These are phyloP conservation scores for Scheffersomyces segobiensis DNA, from an alignment of 1,139 yeast species.

Conservation along the genomic window DNA sequence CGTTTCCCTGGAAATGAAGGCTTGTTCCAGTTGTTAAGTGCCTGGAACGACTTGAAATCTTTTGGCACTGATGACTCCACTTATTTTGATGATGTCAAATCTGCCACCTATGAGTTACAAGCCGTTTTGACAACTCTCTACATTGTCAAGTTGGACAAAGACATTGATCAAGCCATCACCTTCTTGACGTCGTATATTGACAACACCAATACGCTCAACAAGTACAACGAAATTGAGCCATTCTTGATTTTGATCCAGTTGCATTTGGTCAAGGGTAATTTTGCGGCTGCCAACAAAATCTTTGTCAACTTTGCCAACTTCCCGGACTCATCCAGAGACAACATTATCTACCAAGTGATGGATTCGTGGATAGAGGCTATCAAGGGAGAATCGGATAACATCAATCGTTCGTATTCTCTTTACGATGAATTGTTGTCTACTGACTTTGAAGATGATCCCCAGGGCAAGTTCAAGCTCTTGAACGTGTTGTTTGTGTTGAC, in stretches of 20 bases:
- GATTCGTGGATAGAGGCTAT: slow-evolving; percentile 65
- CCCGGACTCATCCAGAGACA: slow-evolving; percentile 53
- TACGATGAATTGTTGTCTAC: slow-evolving; percentile 68
- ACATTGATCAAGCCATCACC: slow-evolving; percentile 40
- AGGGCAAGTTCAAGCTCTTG: slow-evolving; percentile 38
- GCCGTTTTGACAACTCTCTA: slow-evolving; percentile 46
- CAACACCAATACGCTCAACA: slow-evolving; percentile 11
- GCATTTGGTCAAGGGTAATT: slow-evolving; percentile 40
- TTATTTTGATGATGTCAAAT: slow-evolving; percentile 36
- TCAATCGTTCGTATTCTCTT: slow-evolving; percentile 66
- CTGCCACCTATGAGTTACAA: slow-evolving; percentile 33
- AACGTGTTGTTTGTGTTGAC: slow-evolving; percentile 43
- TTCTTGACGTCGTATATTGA: slow-evolving; percentile 24
- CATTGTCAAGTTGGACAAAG: slow-evolving; percentile 39
- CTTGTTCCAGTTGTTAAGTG: slow-evolving; percentile 40
- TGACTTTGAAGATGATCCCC: slow-evolving; percentile 39
- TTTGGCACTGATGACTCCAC: slow-evolving; percentile 36
- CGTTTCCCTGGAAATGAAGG: slow-evolving; percentile 38
- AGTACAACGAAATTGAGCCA: slow-evolving; percentile 42
- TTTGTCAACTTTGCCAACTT: slow-evolving; percentile 42
- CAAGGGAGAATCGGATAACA: slow-evolving; percentile 56
- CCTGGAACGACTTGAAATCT: slow-evolving; percentile 43
- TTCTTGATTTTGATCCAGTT: slow-evolving; percentile 46
- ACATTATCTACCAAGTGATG: slow-evolving; percentile 63
- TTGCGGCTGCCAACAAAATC: slow-evolving; percentile 36